Conservation (phyloP, 345 rosid species). For the Pugionium dolabratum region DNA sequence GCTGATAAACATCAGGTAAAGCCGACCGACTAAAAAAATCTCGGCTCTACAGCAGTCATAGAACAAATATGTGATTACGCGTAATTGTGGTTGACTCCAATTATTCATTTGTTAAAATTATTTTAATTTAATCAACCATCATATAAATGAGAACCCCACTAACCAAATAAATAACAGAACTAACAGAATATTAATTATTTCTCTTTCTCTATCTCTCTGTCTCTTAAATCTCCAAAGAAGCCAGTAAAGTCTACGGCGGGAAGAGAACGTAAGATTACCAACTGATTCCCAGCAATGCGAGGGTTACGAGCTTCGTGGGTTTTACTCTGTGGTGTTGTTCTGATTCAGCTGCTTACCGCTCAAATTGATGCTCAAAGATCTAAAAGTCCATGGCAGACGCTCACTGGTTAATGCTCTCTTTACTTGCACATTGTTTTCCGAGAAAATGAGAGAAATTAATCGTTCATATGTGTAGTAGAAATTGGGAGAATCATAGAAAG, state of each 20-base stretch:
- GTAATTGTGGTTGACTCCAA: conserved; percentile 29
- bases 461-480: too few species aligned
- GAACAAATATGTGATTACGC: conserved; percentile 34
- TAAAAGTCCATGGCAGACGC: conserved; percentile 53
- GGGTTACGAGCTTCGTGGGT: conserved; percentile 32
- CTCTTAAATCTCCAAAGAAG: conserved; percentile 12
- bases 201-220: neutral
- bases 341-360: conserved; percentile 41
- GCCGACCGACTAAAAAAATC: conserved; percentile 23
- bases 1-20: conserved; percentile 23
- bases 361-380: conserved; percentile 66
- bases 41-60: conserved; percentile 17
- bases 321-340: conserved; percentile 35
- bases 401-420: conserved; percentile 44
- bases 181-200: neutral
- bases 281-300: conserved; percentile 25
- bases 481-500: too few species aligned
- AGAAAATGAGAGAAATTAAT: too few species aligned
- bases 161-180: conserved; percentile 4
- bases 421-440: neutral
- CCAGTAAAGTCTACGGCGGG: conserved; percentile 32
- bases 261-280: neutral
- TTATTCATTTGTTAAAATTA: neutral
- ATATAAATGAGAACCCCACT: conserved; percentile 25
- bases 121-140: conserved; percentile 11